A percentile compares a stretch with the other conserved stretches of the same genome.
Evolutionary conservation across 352 stramenopile species (phyloP).

Genomic region (Globisporangium viniferum): DNA sequence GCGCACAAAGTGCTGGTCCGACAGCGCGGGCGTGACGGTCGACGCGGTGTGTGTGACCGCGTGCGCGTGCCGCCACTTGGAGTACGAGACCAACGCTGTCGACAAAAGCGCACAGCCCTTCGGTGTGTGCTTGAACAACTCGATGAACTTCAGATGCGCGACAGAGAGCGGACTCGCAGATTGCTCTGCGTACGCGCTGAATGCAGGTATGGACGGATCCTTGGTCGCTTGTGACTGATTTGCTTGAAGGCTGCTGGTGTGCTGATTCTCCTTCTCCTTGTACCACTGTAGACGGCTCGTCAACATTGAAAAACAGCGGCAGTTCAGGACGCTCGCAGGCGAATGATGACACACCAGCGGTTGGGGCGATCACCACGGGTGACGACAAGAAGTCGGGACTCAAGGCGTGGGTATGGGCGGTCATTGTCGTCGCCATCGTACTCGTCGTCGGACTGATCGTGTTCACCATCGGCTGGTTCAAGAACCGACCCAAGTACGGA

Average conservation of each 20-base stretch:
- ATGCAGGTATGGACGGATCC: constrained; percentile 8
- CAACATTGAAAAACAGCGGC: neutral
- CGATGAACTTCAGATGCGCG: constrained; percentile 6
- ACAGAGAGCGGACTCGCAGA: neutral
- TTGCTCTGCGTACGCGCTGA: constrained; percentile 26
- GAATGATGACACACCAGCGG: neutral
- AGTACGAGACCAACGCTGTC: neutral
- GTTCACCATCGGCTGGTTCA: constrained; percentile 53
- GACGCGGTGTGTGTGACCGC: constrained; percentile 1
- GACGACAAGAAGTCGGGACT: constrained; percentile 15
- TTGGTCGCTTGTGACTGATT: neutral
- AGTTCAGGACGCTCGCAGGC: neutral
- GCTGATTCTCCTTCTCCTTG: neutral
- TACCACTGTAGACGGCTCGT: constrained; percentile 12
- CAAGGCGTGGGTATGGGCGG: constrained; percentile 33
- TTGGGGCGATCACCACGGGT: constrained; percentile 5
- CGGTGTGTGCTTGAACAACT: constrained; percentile 15
- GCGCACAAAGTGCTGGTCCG: constrained; percentile 6
- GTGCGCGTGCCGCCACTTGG: constrained; percentile 13
- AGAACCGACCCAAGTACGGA: constrained; percentile 30
- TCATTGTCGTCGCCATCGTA: constrained; percentile 32
- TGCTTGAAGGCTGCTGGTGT: neutral
- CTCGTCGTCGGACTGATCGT: constrained; percentile 28
- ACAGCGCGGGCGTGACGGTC: constrained; percentile 12
- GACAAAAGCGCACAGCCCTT: neutral